Conservation (phyloP, 1,284 basidiomycete species). For the Entoloma clypeatum region DNA sequence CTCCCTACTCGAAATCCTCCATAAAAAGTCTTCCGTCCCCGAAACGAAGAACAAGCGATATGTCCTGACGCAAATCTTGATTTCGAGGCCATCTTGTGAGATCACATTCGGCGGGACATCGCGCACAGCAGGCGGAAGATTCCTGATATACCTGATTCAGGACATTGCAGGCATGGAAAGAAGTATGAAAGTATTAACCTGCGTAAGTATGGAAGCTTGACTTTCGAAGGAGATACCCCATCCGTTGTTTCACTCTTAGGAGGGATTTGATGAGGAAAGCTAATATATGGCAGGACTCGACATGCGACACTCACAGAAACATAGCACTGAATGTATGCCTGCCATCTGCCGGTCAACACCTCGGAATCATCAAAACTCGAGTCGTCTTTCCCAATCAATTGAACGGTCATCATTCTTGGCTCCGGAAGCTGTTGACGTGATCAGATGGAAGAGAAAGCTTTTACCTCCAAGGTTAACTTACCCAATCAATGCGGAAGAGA, state of each 20-base stretch:
- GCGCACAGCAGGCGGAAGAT: slow-evolving; percentile 36
- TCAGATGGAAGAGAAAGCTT: slow-evolving; percentile 12
- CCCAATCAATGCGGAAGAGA: slow-evolving; percentile 91
- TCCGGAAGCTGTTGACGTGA: slow-evolving; percentile 53
- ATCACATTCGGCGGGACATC: slow-evolving; percentile 41
- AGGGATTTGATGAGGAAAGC: slow-evolving; percentile 5
- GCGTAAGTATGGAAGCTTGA: slow-evolving; percentile 71
- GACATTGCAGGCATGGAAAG: not conserved
- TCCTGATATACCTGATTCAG: slow-evolving; percentile 37
- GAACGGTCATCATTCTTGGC: slow-evolving; percentile 73
- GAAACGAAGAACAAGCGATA: slow-evolving; percentile 85
- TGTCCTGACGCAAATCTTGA: slow-evolving; percentile 82
- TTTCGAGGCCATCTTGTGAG: slow-evolving; percentile 64
- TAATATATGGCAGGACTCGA: slow-evolving; percentile 1
- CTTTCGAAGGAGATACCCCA: slow-evolving; percentile 46
- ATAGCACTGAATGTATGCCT: slow-evolving; percentile 87
- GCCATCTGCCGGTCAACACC: slow-evolving; percentile 80
- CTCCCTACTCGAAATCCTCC: slow-evolving; percentile 35
- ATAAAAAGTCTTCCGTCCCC: slow-evolving; percentile 65
- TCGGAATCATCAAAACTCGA: slow-evolving; percentile 83
- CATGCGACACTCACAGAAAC: slow-evolving; percentile 56
- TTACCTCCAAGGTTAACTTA: slow-evolving; percentile 34
- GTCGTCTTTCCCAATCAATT: slow-evolving; percentile 89
- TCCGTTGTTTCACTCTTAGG: slow-evolving; percentile 49
- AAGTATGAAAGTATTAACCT: slow-evolving; percentile 42